phyloP scores from a whole-genome alignment of 495 filamentous ascomycete species.

The Pseudomonodictys pantanalensis region DNA sequence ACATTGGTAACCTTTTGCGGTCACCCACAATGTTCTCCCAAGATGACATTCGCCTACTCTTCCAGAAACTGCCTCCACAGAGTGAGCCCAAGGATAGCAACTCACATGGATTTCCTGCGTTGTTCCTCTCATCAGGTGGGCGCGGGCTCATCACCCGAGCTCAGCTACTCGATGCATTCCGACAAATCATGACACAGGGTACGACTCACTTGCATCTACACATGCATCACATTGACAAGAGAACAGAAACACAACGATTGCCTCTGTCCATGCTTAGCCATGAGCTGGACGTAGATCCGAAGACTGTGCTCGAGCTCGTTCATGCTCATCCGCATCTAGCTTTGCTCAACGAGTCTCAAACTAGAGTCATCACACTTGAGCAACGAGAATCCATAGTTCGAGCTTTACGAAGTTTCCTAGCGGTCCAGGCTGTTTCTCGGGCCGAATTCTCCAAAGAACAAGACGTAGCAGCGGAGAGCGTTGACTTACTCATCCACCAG shows the following conservation, averaged over 20 bases:
- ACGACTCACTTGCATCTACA: neutral
- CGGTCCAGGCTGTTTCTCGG: constrained; percentile 3
- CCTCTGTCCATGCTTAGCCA: constrained; percentile 9
- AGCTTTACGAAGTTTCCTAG: neutral
- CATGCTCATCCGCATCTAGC: neutral
- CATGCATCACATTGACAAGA: neutral
- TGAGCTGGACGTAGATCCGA: constrained; percentile 1
- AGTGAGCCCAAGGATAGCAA: no score
- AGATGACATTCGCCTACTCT: no score
- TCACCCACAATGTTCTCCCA: no score
- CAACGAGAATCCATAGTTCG: neutral
- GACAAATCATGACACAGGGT: neutral
- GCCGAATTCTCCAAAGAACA: constrained; percentile 7
- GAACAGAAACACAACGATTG: constrained; percentile 6
- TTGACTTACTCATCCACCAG: neutral
- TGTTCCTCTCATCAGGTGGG: neutral
- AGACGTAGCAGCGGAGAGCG: constrained; percentile 17
- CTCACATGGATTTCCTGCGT: neutral
- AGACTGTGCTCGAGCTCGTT: constrained; percentile 1
- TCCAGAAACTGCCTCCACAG: neutral
- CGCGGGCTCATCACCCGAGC: neutral
- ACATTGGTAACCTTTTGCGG: no score
- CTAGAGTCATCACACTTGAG: constrained; percentile 12
- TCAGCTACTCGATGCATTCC: neutral
- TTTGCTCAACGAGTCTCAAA: constrained; percentile 13